Evolutionary conservation across 192 early-diverging fungal species (phyloP).

Genomic region (Coemansia sp.): DNA sequence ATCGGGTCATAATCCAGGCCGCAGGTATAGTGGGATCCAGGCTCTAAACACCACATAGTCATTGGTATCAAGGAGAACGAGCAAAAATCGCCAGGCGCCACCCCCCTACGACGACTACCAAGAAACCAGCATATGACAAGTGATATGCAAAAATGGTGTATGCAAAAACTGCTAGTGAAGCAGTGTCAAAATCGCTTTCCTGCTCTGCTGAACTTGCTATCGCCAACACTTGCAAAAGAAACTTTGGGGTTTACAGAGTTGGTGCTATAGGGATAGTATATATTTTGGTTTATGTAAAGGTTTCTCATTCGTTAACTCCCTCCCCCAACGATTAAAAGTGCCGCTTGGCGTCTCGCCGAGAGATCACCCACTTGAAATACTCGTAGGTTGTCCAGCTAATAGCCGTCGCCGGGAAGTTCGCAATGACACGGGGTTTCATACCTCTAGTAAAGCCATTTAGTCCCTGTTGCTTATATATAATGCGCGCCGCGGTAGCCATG

Average conservation of each 20-base stretch:
- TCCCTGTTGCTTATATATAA: conserved; percentile 83
- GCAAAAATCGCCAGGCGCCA: conserved; percentile 1
- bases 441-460: conserved; percentile 79
- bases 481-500: conserved; percentile 65
- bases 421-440: conserved; percentile 79
- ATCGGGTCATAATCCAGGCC: conserved; percentile 54
- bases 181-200: background rate
- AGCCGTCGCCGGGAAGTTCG: conserved; percentile 92
- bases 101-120: background rate
- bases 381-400: conserved; percentile 96
- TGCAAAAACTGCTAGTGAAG: background rate
- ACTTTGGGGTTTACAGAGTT: background rate
- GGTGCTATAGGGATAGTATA: background rate
- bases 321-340: background rate
- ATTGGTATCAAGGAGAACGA: background rate
- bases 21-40: conserved; percentile 47
- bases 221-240: background rate
- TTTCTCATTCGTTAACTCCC: too few relatives aligned
- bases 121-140: background rate
- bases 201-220: background rate
- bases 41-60: conserved; percentile 56
- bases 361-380: conserved; percentile 79
- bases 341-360: conserved; percentile 34
- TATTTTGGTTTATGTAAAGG: conserved; percentile 1
- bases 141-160: background rate